Base-by-base conservation (phyloP, 192 early-diverging fungal genomes). In the Coemansia sp. region DNA sequence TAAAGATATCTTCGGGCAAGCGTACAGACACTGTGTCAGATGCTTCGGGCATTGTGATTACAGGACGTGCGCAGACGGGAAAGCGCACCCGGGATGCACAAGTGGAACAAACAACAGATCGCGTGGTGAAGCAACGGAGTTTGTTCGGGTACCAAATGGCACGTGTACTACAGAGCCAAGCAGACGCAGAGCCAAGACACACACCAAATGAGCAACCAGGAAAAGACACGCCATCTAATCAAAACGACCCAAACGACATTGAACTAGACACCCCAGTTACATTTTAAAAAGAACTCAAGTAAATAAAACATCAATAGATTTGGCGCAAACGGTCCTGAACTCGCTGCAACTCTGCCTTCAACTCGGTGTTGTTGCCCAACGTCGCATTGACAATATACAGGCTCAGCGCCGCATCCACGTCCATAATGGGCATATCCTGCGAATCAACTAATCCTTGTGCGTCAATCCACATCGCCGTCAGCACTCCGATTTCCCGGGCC, bases 381-480 rank as follows among this genome's bases (percentile, higher is more conserved):
- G 65, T 72, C 0, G 79, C 60, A 14, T 68, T 66, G 53, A 82
- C 67, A 43, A 84, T 84, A 39, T 82, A 82, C 69, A 75, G 68
- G 69, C 72, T 84, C 54, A 84, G 43, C 0, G 79, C 83, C 37
- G 74, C 61, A 35, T 84, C 83, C 11, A 84, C 72, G 2, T 53
- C 58, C 39, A 69, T 72, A 7, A 69, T 58, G 0, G 83, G 79
- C 62, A 84, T 66, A 19, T 17, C 6, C 6, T 51, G 17, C 47
- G 17, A 45, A 45, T 45, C 66, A 55, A 6, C 38, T 39, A 25
- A 37, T 5, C 21, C 29, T 8, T 64, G 62, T 25, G 65, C 27
- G 17, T 76, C 69, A 12, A 82, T 52, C 70, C 71, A 82, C 4
- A 38, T 5, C 0, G 27, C 48, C 1, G 66, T 50, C 23, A 73